Evolutionary conservation across 2,329 filamentous ascomycete genomes (phyloP).

Genomic region (Chrysoporthe cubensis): DNA sequence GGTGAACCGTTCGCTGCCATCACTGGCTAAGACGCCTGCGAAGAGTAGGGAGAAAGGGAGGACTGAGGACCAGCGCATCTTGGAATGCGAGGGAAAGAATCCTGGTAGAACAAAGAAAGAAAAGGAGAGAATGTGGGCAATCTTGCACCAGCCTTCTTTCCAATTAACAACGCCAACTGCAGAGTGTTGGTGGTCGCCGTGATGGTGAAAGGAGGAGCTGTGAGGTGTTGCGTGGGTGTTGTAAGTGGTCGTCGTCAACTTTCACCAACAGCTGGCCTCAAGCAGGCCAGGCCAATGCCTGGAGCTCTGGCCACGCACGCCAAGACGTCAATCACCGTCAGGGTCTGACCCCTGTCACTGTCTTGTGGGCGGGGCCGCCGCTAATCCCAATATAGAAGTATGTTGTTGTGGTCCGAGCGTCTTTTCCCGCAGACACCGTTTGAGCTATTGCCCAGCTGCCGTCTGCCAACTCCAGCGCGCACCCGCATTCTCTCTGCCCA

Average conservation of each 20-base stretch:
- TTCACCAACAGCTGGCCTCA: conserved; percentile 22
- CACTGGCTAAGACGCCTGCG: conserved; percentile 54
- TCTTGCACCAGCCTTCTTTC: conserved; percentile 14
- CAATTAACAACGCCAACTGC: conserved; percentile 18
- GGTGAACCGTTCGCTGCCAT: conserved; percentile 73
- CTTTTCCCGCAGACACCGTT: conserved; percentile 8
- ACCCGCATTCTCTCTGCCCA: conserved; percentile 8
- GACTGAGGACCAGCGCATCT: conserved; percentile 71
- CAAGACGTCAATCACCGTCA: conserved; percentile 9
- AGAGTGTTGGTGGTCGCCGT: conserved; percentile 10
- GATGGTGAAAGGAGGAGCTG: not conserved
- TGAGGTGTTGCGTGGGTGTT: not conserved
- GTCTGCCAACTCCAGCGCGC: not conserved
- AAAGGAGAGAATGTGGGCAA: not conserved
- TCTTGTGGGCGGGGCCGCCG: not conserved
- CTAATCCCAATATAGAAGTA: conserved; percentile 16
- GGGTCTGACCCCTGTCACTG: conserved; percentile 2
- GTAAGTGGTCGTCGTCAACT: not conserved
- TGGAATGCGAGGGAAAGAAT: conserved; percentile 36
- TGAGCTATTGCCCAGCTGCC: not conserved
- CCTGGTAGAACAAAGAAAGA: conserved; percentile 3
- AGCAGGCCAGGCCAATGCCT: not conserved
- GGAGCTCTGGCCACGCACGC: conserved; percentile 22
- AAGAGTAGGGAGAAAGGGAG: conserved; percentile 66
- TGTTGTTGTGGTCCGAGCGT: conserved; percentile 15